Evolutionary conservation across 495 filamentous ascomycete species (phyloP).

Genomic region (Sporormia fimetaria): DNA sequence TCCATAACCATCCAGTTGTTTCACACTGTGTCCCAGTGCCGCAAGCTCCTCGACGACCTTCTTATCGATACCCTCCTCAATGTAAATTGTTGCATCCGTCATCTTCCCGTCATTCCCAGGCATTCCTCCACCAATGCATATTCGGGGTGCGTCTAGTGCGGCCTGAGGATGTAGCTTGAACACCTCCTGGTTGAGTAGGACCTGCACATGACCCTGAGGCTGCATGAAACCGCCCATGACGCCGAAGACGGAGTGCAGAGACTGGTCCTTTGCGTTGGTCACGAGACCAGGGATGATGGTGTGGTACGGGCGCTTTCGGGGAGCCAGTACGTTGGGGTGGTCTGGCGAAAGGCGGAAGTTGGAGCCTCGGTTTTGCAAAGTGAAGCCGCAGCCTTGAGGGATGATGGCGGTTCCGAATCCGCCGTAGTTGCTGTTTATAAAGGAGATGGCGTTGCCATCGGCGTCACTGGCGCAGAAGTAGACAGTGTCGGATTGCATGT

Average conservation of each 20-base stretch:
- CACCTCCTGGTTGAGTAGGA: conserved; percentile 78
- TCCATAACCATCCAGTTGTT: conserved; percentile 53
- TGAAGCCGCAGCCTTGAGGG: conserved; percentile 74
- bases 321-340: conserved; percentile 71
- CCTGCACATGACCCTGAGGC: conserved; percentile 94
- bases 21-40: conserved; percentile 59
- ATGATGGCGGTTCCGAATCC: conserved; percentile 86
- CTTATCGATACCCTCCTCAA: conserved; percentile 76
- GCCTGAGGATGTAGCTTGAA: conserved; percentile 80
- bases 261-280: conserved; percentile 60
- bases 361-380: conserved; percentile 85
- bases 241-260: conserved; percentile 74
- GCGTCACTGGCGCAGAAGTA: conserved; percentile 79
- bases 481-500: conserved; percentile 74
- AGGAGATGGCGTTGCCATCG: conserved; percentile 78
- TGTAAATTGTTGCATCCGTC: conserved; percentile 50
- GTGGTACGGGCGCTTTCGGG: conserved; percentile 86
- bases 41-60: conserved; percentile 54
- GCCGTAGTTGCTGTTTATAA: conserved; percentile 92
- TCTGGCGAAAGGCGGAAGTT: conserved; percentile 57
- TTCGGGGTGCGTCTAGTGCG: conserved; percentile 77
- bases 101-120: conserved; percentile 40
- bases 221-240: conserved; percentile 99
- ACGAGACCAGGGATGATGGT: conserved; percentile 93
- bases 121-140: conserved; percentile 68